Evolutionary conservation across 2,329 filamentous ascomycete species (phyloP), one percentile per base, ranked within the genome.

Genomic region (Coleophoma eucalyptorum): DNA sequence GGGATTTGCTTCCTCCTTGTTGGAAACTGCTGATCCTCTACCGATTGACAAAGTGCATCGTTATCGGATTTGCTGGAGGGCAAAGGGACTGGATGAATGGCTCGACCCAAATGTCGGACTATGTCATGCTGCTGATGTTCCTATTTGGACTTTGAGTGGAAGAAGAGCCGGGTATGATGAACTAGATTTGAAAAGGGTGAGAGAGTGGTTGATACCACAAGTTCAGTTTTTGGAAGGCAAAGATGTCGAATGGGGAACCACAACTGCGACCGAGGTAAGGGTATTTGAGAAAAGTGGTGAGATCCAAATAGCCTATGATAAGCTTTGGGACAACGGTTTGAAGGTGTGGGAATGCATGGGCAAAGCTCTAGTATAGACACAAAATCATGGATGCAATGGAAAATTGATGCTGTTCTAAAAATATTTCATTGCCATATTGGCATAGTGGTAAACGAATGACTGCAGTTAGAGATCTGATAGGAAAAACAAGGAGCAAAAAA

Each of bases 41-140:
- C 32, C 32, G 5, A 13, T 46, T 7, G 18, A 46, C 15, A 46
- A 46, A 5, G 19, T 46, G 15, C 35, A 19, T 10, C 16, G 44
- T n/a, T 38, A 21, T 26, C 26, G 31, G 7, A 46, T 46, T 21
- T 35, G 34, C 15, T 46, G 44, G 44, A 35, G 44, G 19, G 44
- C 44, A 3, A 46, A 46, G 34, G 31, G 44, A 5, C 26, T 46
- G 18, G 44, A 46, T 46, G 16, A 20, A n/a, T 46, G 34, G 32
- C 15, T 46, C 2, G 32, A 46, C 35, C 44, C 44, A 6, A 5
- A 37, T 2, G 32, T 37, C 19, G 26, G 26, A 11, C 15, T 46
- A 20, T 46, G 44, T 15, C 44, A 46, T 46, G 44, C 34, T 4
- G 32, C 34, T 18, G 44, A 46, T 46, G n/a, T 38, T 16, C 44